Evolutionary conservation across 805 yeast genomes (phyloP), one percentile per base, ranked within the genome.

Genomic region (Dipodascus geniculatus): DNA sequence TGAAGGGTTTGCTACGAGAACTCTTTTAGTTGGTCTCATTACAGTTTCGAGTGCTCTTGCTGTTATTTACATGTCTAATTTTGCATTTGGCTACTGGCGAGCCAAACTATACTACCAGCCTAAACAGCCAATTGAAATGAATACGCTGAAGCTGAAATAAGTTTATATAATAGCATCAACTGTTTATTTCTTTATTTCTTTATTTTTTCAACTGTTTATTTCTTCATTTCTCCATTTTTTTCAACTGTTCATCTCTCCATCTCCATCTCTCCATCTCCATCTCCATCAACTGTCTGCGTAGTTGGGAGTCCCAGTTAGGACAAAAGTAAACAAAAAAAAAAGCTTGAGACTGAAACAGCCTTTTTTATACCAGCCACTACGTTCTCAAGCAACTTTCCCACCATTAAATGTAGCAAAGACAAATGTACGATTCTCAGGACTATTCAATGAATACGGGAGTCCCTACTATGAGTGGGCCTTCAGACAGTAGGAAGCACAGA

Each of bases 81-180:
- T 47, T 22, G 49, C 31, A 14, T 47, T 47, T 23, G 49, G 49
- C 11, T 47, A 22, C n/a, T 47, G 31, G 24, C 4, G 49, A 22
- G 49, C 49, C 4, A 47, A 47, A 17, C 44, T 38, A 3, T 38
- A 38, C 44, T 38, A 38, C 44, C 17, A 38, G 14, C 6, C 6
- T 28, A 38, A 4, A 38, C 17, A 38, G 6, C 44, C 44, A n/a
- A 17, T 38, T n/a, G 44, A 38, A 38, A 38, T 38, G 44, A 38
- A 38, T 38, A 38, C 44, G 20, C 14, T 38, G 19, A 17, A 38
- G 14, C 44, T 38, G 17, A 38, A 38, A 17, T 38, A 38, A 17
- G 4, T n/a, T 38, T n/a, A 6, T 17, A n/a, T 17, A 9, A 38
- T 14, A 6, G 11, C 11, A 28, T 28, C 6, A 28, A 28, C 11